Base-by-base conservation (phyloP, 2,329 filamentous ascomycete species). In the Reticulascus tulasneorum region DNA sequence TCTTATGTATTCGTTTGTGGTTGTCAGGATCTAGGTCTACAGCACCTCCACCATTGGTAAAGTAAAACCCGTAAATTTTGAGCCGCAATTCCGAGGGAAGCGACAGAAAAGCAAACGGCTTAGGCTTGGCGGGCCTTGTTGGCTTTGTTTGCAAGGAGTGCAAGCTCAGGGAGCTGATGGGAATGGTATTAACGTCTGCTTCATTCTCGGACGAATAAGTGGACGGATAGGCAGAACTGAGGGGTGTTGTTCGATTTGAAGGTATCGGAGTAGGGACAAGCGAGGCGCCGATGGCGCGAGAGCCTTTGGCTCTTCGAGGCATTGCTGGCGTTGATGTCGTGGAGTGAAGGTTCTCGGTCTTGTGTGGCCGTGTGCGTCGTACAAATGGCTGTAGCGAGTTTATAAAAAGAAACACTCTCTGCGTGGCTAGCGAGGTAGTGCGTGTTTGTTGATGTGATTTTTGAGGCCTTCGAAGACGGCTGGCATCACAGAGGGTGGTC, bases 61-160 rank as follows among this genome's bases (percentile, higher is more conserved):
- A 82, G 45, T 80, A 71, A 47, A 79, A 67, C 24, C 67, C 71
- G 54, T 88, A 89, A 10, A 90, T 74, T 48, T 78, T 76, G 40
- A 83, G 64, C 7, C 85, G 79, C 20, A 90, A 58, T 53, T 90
- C 85, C 0, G 76, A 71, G 0, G 85, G 84, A 2, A 90, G 64
- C 20, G 74, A 65, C 39, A 88, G 69, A 55, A 89, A 84, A 7
- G 65, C 73, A 37, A 86, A 86, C 0, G 75, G 69, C 28, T 59
- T 55, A 3, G 59, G 52, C 13, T 29, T 33, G 15, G n/a, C n/a
- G n/a, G 29, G 15, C 33, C 15, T 30, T 1, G 27, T 29, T 19
- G 30, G 37, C 35, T 46, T 47, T 27, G 45, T 35, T 15, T 46
- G 40, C 17, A 50, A 35, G 3, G 61, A 60, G 31, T 63, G 59